Base-by-base conservation (phyloP, 2,329 filamentous ascomycete species). In the Tolypocladium album region DNA sequence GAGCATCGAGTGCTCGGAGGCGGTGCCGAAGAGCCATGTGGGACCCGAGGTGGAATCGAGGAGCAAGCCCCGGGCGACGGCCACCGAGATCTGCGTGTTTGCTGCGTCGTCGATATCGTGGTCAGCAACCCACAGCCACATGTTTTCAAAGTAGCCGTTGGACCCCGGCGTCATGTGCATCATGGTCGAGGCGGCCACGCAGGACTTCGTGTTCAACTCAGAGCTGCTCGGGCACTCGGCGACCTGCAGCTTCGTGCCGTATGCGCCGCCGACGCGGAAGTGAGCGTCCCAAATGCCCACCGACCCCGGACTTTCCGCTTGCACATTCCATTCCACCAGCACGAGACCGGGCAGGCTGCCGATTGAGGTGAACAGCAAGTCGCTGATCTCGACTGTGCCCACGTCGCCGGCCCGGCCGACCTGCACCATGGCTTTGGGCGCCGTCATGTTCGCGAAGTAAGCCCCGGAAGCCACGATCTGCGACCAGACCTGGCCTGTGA, bases 211-310 rank as follows among this genome's bases (percentile, higher is more conserved):
- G n/a, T n/a, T n/a, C n/a, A n/a, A n/a, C n/a, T n/a, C n/a, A n/a
- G n/a, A n/a, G n/a, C n/a, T 77, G 3, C 89, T 86, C 64, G 87
- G 82, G 3, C 75, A 72, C 57, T 88, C 94, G 89, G 38, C 12
- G 38, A 39, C 38, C 38, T 39, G 60, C 87, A 87, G 53, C 94
- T 94, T 67, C 92, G 93, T 67, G 97, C 84, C 69, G 94, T n/a
- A n/a, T n/a, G n/a, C n/a, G n/a, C n/a, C n/a, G n/a, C n/a, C n/a
- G n/a, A n/a, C n/a, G n/a, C n/a, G 90, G 76, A 94, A 88, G 78
- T 99, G 94, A 20, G 92, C 87, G 69, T 99, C 94, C 90, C 92
- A 99, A 75, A 97, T 86, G 64, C 85, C 92, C 24, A 86, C 87
- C 1, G 85, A 83, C 56, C 90, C 91, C 61, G 86, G 81, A 59